Base-by-base conservation (phyloP, 176 grass and related monocot species). In the Phragmites australis region DNA sequence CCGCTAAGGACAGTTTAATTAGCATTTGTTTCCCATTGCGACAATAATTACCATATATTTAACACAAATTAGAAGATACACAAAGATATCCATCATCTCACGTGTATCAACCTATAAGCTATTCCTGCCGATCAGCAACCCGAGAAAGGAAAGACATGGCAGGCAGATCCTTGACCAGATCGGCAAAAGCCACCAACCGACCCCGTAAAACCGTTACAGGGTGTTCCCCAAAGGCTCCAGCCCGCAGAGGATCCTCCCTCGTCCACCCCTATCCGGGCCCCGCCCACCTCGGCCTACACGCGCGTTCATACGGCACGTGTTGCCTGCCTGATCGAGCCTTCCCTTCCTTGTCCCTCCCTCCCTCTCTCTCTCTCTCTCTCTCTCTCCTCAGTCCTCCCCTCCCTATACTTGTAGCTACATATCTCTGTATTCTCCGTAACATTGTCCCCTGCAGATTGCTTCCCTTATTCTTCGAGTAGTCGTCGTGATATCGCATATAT, bases 241-340 rank as follows among this genome's bases (percentile, higher is more conserved):
- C 0, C 8, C 85, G 14, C 81, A 70, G 32, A 75, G 52, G 70
- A 88, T 88, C 8, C 70, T 18, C 46, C 8, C 70, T 18, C 46
- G 50, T n/a, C 65, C 43, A 44, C 37, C 80, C 2, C 31, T 42
- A 45, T n/a, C 74, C 74, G 62, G 42, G 56, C 61, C 74, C 42
- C 74, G 3, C 17, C n/a, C 14, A 13, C 55, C 37, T 58, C 41
- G 41, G 1, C 19, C 70, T 21, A 61, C n/a, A 39, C 60, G 39
- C 44, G 59, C n/a, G 76, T 39, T 67, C 76, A 66, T 13, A 54
- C 48, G 88, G 63, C 93, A 87, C 91, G 91, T 91, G 93, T 97
- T 63, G 40, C 37, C 22, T 3, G 27, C 53, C 29, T 51, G 32
- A 75, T 60, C 58, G 66, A 64, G 12, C 25, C 55, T 51, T 54